Conservation (phyloP, 768 basidiomycete genomes). For the Mycena sanguinolenta region DNA sequence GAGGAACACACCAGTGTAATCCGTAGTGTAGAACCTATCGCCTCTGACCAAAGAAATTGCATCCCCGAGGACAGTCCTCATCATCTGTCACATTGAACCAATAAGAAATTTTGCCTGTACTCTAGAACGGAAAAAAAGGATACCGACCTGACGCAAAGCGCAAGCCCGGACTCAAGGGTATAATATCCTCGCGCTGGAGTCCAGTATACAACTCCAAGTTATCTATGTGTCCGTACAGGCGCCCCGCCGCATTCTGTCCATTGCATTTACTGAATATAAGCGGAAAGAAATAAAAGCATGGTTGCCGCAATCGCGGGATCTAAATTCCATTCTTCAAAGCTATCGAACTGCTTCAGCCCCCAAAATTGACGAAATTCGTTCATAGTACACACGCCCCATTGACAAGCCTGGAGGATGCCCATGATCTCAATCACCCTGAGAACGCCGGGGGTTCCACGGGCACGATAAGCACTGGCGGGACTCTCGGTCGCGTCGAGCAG, state of each 20-base stretch:
- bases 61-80: conserved; percentile 65
- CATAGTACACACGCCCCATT: conserved; percentile 69
- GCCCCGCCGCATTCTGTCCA: conserved; percentile 46
- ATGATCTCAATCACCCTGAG: conserved; percentile 66
- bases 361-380: conserved; percentile 68
- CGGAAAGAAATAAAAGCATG: not conserved
- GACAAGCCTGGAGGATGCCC: conserved; percentile 65
- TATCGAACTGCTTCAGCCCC: conserved; percentile 58
- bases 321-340: conserved; percentile 68
- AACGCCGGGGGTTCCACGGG: conserved; percentile 59
- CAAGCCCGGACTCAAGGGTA: conserved; percentile 62
- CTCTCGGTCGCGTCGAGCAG: conserved; percentile 60
- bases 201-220: conserved; percentile 55
- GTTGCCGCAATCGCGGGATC: conserved; percentile 57
- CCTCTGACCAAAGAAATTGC: conserved; percentile 66
- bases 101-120: too few relatives aligned
- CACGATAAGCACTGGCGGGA: conserved; percentile 61
- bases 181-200: conserved; percentile 64
- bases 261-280: not conserved
- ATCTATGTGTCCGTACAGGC: conserved; percentile 51
- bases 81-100: conserved; percentile 44
- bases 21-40: conserved; percentile 65
- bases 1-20: conserved; percentile 59
- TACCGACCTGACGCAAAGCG: conserved; percentile 68
- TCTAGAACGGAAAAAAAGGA: not conserved